Evolutionary conservation across 768 basidiomycete species (phyloP), one percentile per base, ranked within the genome.

Genomic region (Kondoa subrosea): DNA sequence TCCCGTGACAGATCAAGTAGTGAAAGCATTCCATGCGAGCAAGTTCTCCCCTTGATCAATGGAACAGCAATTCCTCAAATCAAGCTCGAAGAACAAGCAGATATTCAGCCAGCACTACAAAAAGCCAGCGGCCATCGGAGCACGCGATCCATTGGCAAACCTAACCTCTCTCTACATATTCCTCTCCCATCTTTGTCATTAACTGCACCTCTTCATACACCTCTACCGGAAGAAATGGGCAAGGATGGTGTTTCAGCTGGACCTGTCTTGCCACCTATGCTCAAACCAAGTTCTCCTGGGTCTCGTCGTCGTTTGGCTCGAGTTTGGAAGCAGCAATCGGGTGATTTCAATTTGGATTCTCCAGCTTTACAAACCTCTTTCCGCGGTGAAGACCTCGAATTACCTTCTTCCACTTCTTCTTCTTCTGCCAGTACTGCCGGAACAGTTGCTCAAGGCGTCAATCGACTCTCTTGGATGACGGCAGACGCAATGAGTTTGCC

Each of bases 161-260:
- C 69, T 12, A 71, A 69, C 63, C 68, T 71, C 14, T 66, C 65
- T 4, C 65, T 73, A 0, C 66, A 61, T 67, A 73, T 73, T 30
- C 72, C 72, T 8, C 65, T 70, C n/a, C 69, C 69, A 25, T 50
- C 40, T 12, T 15, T 25, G 58, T 12, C 8, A 14, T 8, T 31
- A 12, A 25, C 30, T 31, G 25, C 58, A 15, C 58, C 58, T 26
- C 58, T 31, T 14, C 58, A 50, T 50, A 50, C 40, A 50, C 40
- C 40, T 50, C 40, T 50, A 50, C 40, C 40, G 40, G 12, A 50
- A 50, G 40, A 50, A 21, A 50, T 50, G 40, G 40, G 40, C 8
- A 21, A 21, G 21, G 21, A 50, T 50, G n/a, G n/a, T n/a, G n/a
- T n/a, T n/a, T n/a, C n/a, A n/a, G n/a, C n/a, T n/a, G 40, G 40